Evolutionary conservation across 306 rosid species (phyloP).

Genomic region (Cucurbita ficifolia): DNA sequence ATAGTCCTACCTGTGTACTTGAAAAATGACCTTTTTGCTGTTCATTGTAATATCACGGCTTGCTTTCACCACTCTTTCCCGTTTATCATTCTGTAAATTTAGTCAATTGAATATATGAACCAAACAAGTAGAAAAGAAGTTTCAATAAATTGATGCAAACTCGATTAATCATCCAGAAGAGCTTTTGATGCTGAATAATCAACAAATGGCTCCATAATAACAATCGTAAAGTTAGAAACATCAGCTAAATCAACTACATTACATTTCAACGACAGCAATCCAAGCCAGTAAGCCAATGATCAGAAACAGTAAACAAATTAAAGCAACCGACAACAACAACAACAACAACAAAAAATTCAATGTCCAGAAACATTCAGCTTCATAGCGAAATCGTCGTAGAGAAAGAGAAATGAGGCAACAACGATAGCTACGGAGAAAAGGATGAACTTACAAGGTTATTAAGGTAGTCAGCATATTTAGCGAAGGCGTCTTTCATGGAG

Average conservation of each 20-base stretch:
- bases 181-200: background rate
- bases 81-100: conserved; percentile 64
- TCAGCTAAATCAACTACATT: background rate
- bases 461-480: conserved; percentile 52
- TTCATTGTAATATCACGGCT: conserved; percentile 86
- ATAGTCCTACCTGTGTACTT: conserved; percentile 71
- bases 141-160: background rate
- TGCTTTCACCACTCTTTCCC: conserved; percentile 85
- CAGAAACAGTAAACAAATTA: background rate
- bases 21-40: conserved; percentile 96
- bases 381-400: background rate
- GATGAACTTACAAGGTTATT: conserved; percentile 46
- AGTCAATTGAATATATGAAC: background rate
- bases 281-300: background rate
- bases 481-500: conserved; percentile 50
- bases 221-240: background rate
- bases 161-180: background rate
- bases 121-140: background rate
- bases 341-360: background rate
- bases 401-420: background rate
- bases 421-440: background rate
- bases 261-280: background rate
- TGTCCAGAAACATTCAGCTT: background rate
- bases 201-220: background rate
- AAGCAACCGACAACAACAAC: background rate